Conservation (phyloP, 176 grass and related monocot genomes). For the Pontederia crassipes region DNA sequence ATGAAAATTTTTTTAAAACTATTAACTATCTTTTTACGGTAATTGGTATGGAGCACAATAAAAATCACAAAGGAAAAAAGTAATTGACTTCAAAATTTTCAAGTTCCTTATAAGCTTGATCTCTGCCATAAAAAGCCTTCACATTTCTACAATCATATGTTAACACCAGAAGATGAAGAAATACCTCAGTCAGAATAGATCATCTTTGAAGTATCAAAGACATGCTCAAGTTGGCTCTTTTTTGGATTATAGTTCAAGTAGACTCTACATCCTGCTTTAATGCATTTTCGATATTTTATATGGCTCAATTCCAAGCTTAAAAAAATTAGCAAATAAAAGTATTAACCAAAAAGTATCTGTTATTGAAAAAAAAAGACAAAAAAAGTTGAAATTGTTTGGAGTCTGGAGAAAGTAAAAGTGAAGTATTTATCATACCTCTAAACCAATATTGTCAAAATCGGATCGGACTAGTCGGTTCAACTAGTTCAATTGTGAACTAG, state of each 20-base stretch:
- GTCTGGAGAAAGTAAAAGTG: background rate
- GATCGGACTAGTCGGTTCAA: too few species aligned
- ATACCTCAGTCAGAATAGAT: slow-evolving; percentile 12
- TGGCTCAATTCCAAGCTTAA: too few species aligned
- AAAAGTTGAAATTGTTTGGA: background rate
- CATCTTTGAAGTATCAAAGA: background rate
- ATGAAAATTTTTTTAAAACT: too few species aligned
- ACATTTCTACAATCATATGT: slow-evolving; percentile 63
- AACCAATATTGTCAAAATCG: too few species aligned
- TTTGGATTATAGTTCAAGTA: too few species aligned
- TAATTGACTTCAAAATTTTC: slow-evolving; percentile 60
- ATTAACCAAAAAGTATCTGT: too few species aligned
- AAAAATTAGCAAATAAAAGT: too few species aligned
- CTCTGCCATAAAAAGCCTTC: slow-evolving; percentile 93
- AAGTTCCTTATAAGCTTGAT: slow-evolving; percentile 81
- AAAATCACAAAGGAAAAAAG: background rate
- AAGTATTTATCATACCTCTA: slow-evolving; percentile 41
- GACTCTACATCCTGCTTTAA: too few species aligned
- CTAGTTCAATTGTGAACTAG: too few species aligned
- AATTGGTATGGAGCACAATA: background rate
- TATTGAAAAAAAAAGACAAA: background rate
- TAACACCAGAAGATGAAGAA: slow-evolving; percentile 51
- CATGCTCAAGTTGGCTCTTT: too few species aligned
- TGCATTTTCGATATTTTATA: too few species aligned
- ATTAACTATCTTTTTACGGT: too few species aligned